Percentiles rank a stretch among this genome's conserved stretches.
These are phyloP conservation scores for Posidonia australis DNA, from an alignment of 106 monocot genomes.

Conservation along the genomic window DNA sequence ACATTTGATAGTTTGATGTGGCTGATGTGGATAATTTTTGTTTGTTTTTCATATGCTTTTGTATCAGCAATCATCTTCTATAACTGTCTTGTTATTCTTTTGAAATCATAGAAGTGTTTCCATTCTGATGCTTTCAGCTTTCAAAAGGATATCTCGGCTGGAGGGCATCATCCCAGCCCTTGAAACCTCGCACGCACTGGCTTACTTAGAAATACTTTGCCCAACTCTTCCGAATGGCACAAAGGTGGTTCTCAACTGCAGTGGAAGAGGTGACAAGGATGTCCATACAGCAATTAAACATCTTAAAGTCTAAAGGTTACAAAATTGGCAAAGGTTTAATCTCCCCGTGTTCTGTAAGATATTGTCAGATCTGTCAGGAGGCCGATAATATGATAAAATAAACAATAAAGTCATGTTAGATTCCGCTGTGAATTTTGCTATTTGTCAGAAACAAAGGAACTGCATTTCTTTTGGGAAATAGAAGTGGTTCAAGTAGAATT, in stretches of 20 bases:
- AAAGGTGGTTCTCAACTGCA: conserved; percentile 61
- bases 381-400: background rate
- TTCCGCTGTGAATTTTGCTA: background rate
- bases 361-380: background rate
- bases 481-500: too few relatives aligned
- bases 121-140: conserved; percentile 29
- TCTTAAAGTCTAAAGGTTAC: conserved; percentile 20
- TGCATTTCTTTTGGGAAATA: too few relatives aligned
- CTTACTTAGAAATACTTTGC: conserved; percentile 56
- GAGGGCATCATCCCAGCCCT: conserved; percentile 80
- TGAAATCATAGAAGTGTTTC: background rate
- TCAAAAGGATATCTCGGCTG: conserved; percentile 46
- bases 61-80: too few relatives aligned
- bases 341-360: background rate
- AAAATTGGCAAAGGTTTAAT: background rate
- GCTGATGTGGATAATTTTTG: too few relatives aligned
- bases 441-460: too few relatives aligned
- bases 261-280: conserved; percentile 71
- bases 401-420: background rate
- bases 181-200: conserved; percentile 69
- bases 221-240: conserved; percentile 49
- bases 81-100: too few relatives aligned
- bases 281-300: conserved; percentile 59
- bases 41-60: too few relatives aligned
- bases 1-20: too few relatives aligned